Conservation (phyloP, 768 basidiomycete species). For the Xerocomellus amylosporus region DNA sequence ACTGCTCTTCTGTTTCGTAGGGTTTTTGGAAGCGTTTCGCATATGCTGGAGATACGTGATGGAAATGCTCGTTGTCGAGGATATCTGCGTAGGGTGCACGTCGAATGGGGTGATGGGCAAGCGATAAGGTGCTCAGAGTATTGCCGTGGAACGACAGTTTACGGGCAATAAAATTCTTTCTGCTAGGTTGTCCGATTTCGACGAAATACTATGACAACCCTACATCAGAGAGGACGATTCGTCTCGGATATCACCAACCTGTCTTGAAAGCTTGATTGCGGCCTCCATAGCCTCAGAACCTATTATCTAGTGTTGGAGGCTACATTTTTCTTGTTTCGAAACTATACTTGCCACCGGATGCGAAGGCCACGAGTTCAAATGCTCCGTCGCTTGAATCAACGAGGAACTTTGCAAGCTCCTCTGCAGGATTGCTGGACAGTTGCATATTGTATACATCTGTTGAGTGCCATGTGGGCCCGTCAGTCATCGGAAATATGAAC, state of each 20-base stretch:
- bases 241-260: slow-evolving; percentile 41
- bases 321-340: neutral
- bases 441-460: slow-evolving; percentile 88
- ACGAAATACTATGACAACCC: slow-evolving; percentile 53
- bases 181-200: slow-evolving; percentile 65
- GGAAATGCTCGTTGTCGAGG: slow-evolving; percentile 63
- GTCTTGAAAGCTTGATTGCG: slow-evolving; percentile 77
- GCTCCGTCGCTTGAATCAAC: slow-evolving; percentile 68
- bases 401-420: slow-evolving; percentile 67
- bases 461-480: neutral
- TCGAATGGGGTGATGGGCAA: slow-evolving; percentile 64
- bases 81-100: slow-evolving; percentile 67
- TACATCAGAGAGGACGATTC: slow-evolving; percentile 6
- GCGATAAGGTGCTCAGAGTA: slow-evolving; percentile 65
- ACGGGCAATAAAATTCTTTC: slow-evolving; percentile 77
- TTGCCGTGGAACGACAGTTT: slow-evolving; percentile 85
- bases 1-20: slow-evolving; percentile 74
- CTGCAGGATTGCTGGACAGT: slow-evolving; percentile 75
- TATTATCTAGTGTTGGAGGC: slow-evolving; percentile 27
- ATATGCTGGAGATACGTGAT: slow-evolving; percentile 88
- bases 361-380: slow-evolving; percentile 68
- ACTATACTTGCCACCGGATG: slow-evolving; percentile 60
- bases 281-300: slow-evolving; percentile 90
- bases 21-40: slow-evolving; percentile 70
- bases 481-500: neutral